Evolutionary conservation across 305 asterid species (phyloP).

Genomic region (Fraxinus paxiana): DNA sequence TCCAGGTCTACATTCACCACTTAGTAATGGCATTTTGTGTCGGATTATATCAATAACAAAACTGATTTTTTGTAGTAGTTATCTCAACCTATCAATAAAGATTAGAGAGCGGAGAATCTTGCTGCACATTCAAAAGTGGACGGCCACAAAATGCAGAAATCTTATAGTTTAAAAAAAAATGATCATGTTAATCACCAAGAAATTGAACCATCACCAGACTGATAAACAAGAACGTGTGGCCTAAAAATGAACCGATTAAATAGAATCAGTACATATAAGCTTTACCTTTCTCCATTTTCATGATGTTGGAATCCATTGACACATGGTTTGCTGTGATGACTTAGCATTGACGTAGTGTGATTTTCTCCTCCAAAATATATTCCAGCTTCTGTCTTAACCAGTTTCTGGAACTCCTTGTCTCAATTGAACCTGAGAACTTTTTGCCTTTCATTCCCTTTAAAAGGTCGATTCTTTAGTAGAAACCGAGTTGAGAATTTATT

Average conservation of each 20-base stretch:
- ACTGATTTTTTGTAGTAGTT: neutral
- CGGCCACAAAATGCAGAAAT: neutral
- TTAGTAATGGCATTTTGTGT: neutral
- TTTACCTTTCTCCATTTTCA: constrained; percentile 5
- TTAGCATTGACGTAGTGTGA: constrained; percentile 24
- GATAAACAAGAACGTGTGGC: neutral
- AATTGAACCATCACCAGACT: neutral
- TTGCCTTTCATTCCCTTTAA: neutral
- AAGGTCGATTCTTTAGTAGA: neutral
- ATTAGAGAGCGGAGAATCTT: neutral
- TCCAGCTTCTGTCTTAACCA: constrained; percentile 65
- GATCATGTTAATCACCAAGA: neutral
- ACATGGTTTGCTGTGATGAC: constrained; percentile 25
- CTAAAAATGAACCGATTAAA: neutral
- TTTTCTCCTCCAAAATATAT: constrained; percentile 65
- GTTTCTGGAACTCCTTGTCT: constrained; percentile 51
- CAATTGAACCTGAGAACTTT: neutral
- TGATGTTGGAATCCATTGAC: constrained; percentile 18
- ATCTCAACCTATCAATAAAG: neutral
- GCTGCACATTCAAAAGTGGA: neutral
- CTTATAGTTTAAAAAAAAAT: neutral
- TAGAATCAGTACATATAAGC: neutral
- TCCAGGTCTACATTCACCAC: neutral
- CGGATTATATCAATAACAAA: neutral
- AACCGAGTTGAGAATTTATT: neutral